Evolutionary conservation across 2,329 filamentous ascomycete genomes (phyloP), one percentile per base, ranked within the genome.

Genomic region (Trichoderma cornu-damae): DNA sequence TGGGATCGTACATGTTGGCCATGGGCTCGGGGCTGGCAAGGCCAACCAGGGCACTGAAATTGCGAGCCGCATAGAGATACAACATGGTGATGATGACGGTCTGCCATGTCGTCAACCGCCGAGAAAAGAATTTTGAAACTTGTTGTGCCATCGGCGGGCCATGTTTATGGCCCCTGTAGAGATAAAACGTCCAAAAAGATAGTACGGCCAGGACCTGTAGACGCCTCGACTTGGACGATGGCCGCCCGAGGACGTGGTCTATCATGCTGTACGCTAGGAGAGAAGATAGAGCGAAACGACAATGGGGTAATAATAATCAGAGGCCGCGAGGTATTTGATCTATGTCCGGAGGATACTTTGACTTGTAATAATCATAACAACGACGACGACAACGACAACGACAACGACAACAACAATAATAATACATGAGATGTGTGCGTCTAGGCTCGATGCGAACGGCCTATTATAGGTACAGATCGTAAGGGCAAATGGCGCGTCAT

Each of bases 1-100:
- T 86, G 51, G 90, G 81, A 55, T 89, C 90, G 75, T 99, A 99
- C 70, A 97, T 87, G 68, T 96, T 96, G 28, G 92, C 88, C 68
- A 99, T 80, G 18, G 94, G 94, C 67, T 99, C 94, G 3, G 94
- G 93, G 63, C 88, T 92, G 64, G 96, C 91, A 51, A 99, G 83
- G 3, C 91, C 90, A 58, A 96, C 82, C 4, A 99, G 83, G 62
- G 95, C 95, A 69, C 89, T 92, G 66, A 99, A 95, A 74, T 99
- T 97, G 58, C 92, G 88, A 30, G 89, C 86, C 32, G 92, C 81
- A 69, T 99, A 99, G 58, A 97, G 84, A 73, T 91, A 95, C 49
- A 96, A 82, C 72, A 96, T 87, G 42, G 92, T 95, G 46, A 93
- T 76, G 62, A 95, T 85, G 26, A 96, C 81, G 1, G 87, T 90